Evolutionary conservation across 306 rosid species (phyloP).

Genomic region (Ammopiptanthus mongolicus): DNA sequence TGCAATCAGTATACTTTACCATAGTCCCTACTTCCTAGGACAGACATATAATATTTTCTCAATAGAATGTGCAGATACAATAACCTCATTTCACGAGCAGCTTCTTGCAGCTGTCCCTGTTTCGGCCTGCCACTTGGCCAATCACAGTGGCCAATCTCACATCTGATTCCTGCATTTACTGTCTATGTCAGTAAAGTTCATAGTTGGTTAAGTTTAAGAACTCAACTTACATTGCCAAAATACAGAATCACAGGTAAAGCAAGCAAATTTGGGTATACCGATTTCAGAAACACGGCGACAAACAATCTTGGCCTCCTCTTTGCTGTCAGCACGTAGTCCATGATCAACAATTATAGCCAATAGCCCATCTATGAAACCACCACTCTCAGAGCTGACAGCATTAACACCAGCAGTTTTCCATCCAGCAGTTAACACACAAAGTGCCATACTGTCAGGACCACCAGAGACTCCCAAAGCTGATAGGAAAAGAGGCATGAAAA

Average conservation of each 20-base stretch:
- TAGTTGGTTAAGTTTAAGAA: neutral
- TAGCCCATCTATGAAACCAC: conserved; percentile 60
- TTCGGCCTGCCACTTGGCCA: conserved; percentile 82
- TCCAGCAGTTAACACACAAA: conserved; percentile 60
- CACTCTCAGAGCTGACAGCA: conserved; percentile 31
- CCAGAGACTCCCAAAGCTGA: conserved; percentile 97
- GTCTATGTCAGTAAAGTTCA: conserved; percentile 16
- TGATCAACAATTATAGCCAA: conserved; percentile 82
- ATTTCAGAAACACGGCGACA: conserved; percentile 51
- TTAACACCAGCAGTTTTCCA: conserved; percentile 63
- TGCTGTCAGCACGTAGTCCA: conserved; percentile 89
- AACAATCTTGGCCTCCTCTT: conserved; percentile 69
- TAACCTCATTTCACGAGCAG: conserved; percentile 92
- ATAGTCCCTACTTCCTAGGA: neutral
- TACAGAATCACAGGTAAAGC: conserved; percentile 11
- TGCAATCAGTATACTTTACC: conserved; percentile 13
- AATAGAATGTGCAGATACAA: neutral
- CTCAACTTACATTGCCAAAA: neutral
- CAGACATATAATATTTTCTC: neutral
- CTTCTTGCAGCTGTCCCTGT: conserved; percentile 92
- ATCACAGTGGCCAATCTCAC: conserved; percentile 67
- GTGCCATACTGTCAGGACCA: conserved; percentile 95
- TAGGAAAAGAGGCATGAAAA: conserved; percentile 12
- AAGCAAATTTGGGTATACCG: conserved; percentile 40
- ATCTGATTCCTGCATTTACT: conserved; percentile 57